Base-by-base conservation (phyloP, 495 filamentous ascomycete species). In the Tetracladium setigerum region DNA sequence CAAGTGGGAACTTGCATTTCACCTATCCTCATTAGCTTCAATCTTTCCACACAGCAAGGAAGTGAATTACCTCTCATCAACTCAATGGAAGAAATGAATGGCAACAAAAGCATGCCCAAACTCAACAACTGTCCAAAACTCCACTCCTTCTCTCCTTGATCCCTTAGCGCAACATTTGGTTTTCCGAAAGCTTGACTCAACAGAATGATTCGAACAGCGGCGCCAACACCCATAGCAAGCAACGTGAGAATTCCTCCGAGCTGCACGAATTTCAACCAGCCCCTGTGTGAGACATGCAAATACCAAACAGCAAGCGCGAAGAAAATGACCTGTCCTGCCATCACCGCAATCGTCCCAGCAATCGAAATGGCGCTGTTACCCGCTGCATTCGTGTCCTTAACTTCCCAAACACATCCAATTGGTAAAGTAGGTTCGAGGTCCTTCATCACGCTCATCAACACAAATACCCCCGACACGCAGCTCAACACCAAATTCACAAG, bases 81-180 rank as follows among this genome's bases (percentile, higher is more conserved):
- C 60, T 81, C 77, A 24, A 79, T 56, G 1, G 67, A 65, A 0
- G 70, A 73, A 33, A 79, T 66, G 12, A 79, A 47, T 12, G 77
- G 77, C 47, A 81, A 49, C 3, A 73, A 46, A 38, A 81, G 51
- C 57, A 81, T 65, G 31, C 78, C 60, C 38, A 81, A 47, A 0
- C 69, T 66, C 7, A 81, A 55, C 47, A 78, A 50, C 61, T 78
- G 76, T 1, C 77, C 77, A 49, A 78, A 81, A 34, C 71, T 72
- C 74, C 76, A 81, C 14, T 67, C 62, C 53, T 65, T 70, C 63
- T 81, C 77, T 9, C 68, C 70, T 1, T 57, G 34, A 38, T 77
- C 75, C 17, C 48, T 47, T 10, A 81, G 61, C 16, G 33, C 9
- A 4, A 74, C 61, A 3, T 68, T 59, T 0, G 67, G 67, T 1